Percentiles rank a stretch among this genome's conserved stretches.
Conservation (phyloP, 768 basidiomycete genomes). For the Trametes coccinea region DNA sequence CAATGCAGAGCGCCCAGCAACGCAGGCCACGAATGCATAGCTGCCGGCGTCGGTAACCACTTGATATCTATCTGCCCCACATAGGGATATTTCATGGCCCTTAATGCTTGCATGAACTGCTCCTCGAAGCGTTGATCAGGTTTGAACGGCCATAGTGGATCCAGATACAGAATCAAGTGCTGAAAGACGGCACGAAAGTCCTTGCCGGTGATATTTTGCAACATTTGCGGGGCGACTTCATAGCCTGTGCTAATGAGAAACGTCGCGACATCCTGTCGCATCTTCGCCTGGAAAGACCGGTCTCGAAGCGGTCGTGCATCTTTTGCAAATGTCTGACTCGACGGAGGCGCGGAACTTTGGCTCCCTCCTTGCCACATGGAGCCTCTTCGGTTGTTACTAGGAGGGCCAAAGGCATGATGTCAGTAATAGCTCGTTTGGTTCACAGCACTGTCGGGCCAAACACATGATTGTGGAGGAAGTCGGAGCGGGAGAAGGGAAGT, state of each 20-base stretch:
- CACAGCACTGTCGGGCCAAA: background rate
- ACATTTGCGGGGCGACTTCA: constrained; percentile 64
- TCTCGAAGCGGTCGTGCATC: constrained; percentile 83
- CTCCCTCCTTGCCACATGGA: constrained; percentile 67
- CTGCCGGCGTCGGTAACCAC: constrained; percentile 85
- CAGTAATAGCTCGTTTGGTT: background rate
- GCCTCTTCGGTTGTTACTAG: constrained; percentile 71
- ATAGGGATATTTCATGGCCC: constrained; percentile 80
- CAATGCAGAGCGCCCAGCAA: constrained; percentile 89
- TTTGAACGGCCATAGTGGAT: constrained; percentile 65
- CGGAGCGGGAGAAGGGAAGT: too few species aligned
- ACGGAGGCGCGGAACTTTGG: constrained; percentile 47
- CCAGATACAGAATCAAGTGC: constrained; percentile 68
- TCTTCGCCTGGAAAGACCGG: constrained; percentile 66
- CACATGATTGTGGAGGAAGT: background rate
- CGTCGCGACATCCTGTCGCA: constrained; percentile 73
- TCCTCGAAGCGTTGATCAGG: constrained; percentile 69
- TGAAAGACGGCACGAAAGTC: constrained; percentile 87
- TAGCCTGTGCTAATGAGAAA: constrained; percentile 70
- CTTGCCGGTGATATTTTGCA: constrained; percentile 79
- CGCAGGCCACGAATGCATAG: constrained; percentile 90
- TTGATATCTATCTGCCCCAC: constrained; percentile 78
- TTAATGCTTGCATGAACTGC: constrained; percentile 75
- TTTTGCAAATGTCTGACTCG: constrained; percentile 54
- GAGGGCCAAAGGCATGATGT: background rate